Conservation (phyloP, 1,139 yeast species). For the Zygosaccharomyces pseudobailii region DNA sequence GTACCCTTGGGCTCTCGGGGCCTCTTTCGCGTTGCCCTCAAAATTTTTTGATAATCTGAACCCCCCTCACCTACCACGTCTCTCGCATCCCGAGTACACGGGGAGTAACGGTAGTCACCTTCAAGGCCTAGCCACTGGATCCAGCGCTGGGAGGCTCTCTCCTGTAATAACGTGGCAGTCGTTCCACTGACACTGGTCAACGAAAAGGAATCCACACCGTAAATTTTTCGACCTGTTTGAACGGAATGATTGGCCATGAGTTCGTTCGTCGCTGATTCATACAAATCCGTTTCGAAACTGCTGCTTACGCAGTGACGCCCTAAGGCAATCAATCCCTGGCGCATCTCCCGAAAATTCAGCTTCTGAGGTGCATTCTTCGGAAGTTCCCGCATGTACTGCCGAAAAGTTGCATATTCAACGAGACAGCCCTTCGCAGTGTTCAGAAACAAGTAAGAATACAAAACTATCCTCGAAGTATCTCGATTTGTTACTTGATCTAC, state of each 20-base stretch:
- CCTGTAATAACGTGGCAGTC: background rate
- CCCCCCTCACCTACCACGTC: background rate
- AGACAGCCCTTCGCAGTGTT: background rate
- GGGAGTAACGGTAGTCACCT: background rate
- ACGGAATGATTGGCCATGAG: conserved; percentile 3
- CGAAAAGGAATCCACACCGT: background rate
- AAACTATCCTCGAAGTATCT: background rate
- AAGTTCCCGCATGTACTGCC: background rate
- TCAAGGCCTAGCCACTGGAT: background rate
- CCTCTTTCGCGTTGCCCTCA: background rate
- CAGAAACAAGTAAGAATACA: background rate
- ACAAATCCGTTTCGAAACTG: background rate
- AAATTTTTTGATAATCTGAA: background rate
- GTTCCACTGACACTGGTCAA: background rate
- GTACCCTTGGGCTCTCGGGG: background rate
- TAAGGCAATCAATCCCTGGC: background rate
- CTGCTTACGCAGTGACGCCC: background rate
- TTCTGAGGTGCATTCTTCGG: background rate
- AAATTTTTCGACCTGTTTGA: background rate
- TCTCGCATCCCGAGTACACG: too few species aligned
- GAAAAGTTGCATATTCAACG: background rate
- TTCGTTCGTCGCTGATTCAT: background rate
- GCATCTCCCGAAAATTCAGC: background rate
- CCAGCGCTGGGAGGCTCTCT: conserved; percentile 3
- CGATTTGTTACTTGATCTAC: background rate